A percentile compares a stretch with the other conserved stretches of the same genome.
phyloP scores from a whole-genome alignment of 2,329 filamentous ascomycete genomes.

The Periconia sp. region DNA sequence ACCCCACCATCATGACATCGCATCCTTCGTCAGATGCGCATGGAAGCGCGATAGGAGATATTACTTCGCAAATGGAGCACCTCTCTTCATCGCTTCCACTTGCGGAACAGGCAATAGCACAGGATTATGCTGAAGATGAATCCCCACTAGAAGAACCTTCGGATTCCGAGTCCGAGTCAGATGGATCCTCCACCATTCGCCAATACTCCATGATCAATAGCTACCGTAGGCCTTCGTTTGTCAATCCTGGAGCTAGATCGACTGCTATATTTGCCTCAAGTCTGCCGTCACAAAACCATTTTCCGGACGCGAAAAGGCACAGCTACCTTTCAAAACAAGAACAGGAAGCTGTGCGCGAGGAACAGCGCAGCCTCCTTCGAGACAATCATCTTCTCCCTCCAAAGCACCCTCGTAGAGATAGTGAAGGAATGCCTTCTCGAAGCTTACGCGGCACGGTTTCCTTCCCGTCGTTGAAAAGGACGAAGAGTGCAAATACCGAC shows the following conservation, averaged over 20 bases:
- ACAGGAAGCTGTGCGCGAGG: conserved; percentile 55
- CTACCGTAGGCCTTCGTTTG: conserved; percentile 77
- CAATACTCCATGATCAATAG: conserved; percentile 59
- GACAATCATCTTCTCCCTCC: conserved; percentile 62
- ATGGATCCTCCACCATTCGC: conserved; percentile 51
- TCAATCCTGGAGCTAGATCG: conserved; percentile 71
- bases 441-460: conserved; percentile 32
- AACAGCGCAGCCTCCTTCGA: conserved; percentile 60
- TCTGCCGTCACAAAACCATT: conserved; percentile 41
- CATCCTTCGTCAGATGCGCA: neutral
- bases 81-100: conserved; percentile 34
- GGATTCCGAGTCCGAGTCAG: conserved; percentile 63
- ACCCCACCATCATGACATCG: neutral
- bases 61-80: conserved; percentile 33
- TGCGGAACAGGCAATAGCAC: conserved; percentile 42
- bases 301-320: conserved; percentile 32
- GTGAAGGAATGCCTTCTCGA: conserved; percentile 26
- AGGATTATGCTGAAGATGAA: conserved; percentile 38
- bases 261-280: conserved; percentile 67
- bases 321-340: conserved; percentile 55
- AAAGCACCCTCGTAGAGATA: conserved; percentile 48
- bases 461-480: conserved; percentile 30
- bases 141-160: conserved; percentile 37
- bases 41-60: conserved; percentile 18
- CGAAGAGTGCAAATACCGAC: conserved; percentile 29